Evolutionary conservation across 805 yeast genomes (phyloP), one percentile per base, ranked within the genome.

Genomic region (Pichia ethanolica): DNA sequence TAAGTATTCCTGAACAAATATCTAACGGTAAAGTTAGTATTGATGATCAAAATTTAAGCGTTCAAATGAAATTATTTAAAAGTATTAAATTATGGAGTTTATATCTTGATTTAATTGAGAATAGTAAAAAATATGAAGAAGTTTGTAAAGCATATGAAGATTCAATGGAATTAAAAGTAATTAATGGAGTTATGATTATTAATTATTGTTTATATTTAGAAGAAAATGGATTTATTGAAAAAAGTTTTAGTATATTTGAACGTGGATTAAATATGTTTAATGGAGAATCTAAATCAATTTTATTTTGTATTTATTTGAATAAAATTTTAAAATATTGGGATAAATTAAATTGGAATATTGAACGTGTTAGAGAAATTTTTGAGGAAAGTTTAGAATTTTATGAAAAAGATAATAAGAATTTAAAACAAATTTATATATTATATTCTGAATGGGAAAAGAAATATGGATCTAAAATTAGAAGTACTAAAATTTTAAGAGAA

Each of bases 31-130:
- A 39, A 10, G 47, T 61, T 7, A 50, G 55, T 42, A 74, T 65
- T 51, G 62, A 66, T 36, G 82, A 81, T 58, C 59, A 64, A 20
- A 55, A 67, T 0, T 48, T 72, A 3, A 69, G 83, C 12, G 78
- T 86, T 0, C 89, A 83, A 53, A 64, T 75, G 30, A 64, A 87
- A 33, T 56, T 84, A 9, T 82, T 77, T 62, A 81, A 79, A 56
- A 79, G 86, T 5, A 65, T 70, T 39, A 77, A 77, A 46, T 65
- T 89, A 7, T 90, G 97, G 97, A 67, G 78, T 5, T 76, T 78
- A 54, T 87, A 85, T 59, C 61, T 88, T 30, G 96, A 87, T 57
- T 60, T 87, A 32, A 71, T 83, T 14, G 90, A 85, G 63, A 72
- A 82, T 12, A 63, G 71, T 34, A 72, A 75, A 5, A 78, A 74